Base-by-base conservation (phyloP, 2,329 filamentous ascomycete genomes). In the Xylaria sp. region DNA sequence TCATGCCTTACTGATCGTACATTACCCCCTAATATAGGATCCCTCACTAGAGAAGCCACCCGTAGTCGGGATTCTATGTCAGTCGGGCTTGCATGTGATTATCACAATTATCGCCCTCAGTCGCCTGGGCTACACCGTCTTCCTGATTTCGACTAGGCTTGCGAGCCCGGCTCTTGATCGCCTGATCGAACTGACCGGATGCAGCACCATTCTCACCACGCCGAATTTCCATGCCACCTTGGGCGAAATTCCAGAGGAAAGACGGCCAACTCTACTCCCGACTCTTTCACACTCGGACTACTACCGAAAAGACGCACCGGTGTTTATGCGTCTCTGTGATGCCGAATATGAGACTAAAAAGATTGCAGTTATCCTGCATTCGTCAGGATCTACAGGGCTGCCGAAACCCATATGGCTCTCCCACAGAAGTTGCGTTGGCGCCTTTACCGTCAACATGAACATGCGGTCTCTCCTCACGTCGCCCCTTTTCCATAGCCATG, bases 371-470 rank as follows among this genome's bases (percentile, higher is more conserved):
- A 75, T 81, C 23, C 74, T 81, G 15, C 80, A 81, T 72, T 81
- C 79, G 0, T 81, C 79, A 8, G 86, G 87, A 2, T 85, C 83
- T 0, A 88, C 87, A 1, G 86, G 86, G 0, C 80, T 88, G 12
- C 86, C 86, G 0, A 88, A 88, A 67, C 86, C 86, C 0, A 88
- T 89, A 63, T 85, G 82, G 70, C 82, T 85, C 50, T 86, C 83
- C 3, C 86, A 89, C 61, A 74, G 77, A 39, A 63, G 61, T 48
- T 70, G 68, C 20, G 59, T 73, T 20, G 66, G 51, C 20, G 70
- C 73, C 54, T 73, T 70, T 54, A 59, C 70, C 8, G 37, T 72
- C 10, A 66, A 70, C 5, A 80, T 81, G 32, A 84, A 81, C 34
- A 77, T 87, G 63, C 80, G 78, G 15, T 85, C 83, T 64, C 85